These are phyloP conservation scores for Aspergillus felis DNA, from an alignment of 2,329 filamentous ascomycete species.

Conservation along the genomic window DNA sequence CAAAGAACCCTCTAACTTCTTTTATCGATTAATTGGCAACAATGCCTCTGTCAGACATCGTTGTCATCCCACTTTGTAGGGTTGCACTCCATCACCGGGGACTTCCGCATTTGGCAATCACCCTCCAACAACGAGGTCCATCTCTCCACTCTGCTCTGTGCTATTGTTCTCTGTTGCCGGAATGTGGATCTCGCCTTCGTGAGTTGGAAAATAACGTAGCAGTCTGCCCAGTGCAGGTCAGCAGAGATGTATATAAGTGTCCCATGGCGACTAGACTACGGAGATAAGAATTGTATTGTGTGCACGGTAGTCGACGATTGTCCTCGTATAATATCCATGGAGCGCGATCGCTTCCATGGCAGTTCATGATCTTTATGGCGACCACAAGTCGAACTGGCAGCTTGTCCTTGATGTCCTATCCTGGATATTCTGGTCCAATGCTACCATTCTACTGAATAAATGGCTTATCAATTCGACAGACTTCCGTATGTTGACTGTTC, in stretches of 20 bases:
- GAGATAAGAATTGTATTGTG: no score
- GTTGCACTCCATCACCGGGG: neutral
- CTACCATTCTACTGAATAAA: slow-evolving; percentile 89
- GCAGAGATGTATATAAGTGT: neutral
- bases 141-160: neutral
- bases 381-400: neutral
- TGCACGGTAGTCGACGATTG: neutral
- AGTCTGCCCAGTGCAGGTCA: neutral
- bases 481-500: slow-evolving; percentile 61
- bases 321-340: neutral
- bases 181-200: neutral
- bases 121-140: no score
- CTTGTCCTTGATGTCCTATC: neutral
- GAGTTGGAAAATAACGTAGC: neutral
- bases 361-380: neutral
- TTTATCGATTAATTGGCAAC: no score
- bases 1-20: no score
- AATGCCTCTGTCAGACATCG: no score
- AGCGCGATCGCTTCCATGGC: neutral
- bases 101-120: neutral
- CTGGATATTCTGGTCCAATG: slow-evolving; percentile 19
- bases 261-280: neutral
- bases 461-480: slow-evolving; percentile 81
- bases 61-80: no score
- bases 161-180: no score